A percentile compares a stretch with the other conserved stretches of the same genome.
Evolutionary conservation across 352 stramenopile species (phyloP).

Genomic region (Phytophthora pistaciae): DNA sequence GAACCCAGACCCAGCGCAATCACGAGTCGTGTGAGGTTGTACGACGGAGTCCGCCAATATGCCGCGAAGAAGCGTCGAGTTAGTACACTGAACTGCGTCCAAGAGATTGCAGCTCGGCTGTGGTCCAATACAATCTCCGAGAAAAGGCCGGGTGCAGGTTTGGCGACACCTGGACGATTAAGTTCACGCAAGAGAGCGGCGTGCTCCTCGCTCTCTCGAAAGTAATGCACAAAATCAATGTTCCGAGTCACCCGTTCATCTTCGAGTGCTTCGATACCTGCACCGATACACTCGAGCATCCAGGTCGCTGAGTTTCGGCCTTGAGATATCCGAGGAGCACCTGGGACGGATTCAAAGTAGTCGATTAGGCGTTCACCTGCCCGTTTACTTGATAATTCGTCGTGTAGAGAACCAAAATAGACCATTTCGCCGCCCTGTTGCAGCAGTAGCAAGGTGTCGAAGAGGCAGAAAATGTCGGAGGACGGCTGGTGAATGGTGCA

Average conservation of each 20-base stretch:
- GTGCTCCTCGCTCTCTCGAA: neutral
- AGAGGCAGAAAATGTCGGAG: neutral
- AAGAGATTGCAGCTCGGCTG: conserved; percentile 48
- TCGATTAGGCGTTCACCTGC: neutral
- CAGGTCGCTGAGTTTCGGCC: neutral
- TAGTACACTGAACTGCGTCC: conserved; percentile 46
- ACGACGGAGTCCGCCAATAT: conserved; percentile 83
- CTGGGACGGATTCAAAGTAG: neutral
- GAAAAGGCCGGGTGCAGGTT: neutral
- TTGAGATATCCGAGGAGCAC: neutral
- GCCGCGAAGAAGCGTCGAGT: conserved; percentile 51
- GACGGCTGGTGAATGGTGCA: conserved; percentile 2
- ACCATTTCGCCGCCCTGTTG: neutral
- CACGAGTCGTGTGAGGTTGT: conserved; percentile 83
- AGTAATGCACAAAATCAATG: neutral
- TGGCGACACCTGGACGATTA: neutral
- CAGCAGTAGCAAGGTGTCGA: neutral
- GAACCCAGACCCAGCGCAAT: conserved; percentile 80
- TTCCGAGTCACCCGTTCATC: neutral
- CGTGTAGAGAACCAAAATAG: neutral
- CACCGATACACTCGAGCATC: neutral
- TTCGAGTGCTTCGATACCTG: neutral
- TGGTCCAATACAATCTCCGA: conserved; percentile 14
- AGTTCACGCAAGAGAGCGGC: neutral
- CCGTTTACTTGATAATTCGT: neutral